These are phyloP conservation scores for Strobilomyces confusus DNA, from an alignment of 768 basidiomycete species.

Conservation along the genomic window DNA sequence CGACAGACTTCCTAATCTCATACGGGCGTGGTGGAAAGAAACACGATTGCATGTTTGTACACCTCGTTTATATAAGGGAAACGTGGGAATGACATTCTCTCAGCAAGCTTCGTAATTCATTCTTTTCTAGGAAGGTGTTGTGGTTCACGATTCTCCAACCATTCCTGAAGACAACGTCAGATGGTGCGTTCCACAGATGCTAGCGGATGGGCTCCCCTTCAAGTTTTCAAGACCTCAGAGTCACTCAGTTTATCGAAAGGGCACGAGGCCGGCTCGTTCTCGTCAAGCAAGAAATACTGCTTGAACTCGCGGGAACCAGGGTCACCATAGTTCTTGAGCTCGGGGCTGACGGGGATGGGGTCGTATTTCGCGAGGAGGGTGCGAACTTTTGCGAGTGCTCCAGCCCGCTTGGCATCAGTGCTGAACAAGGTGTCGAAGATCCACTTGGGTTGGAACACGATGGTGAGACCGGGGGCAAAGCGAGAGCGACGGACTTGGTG, in stretches of 20 bases:
- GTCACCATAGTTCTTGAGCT: background rate
- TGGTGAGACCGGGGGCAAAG: background rate
- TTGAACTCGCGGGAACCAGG: background rate
- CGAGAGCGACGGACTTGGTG: background rate
- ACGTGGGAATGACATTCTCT: background rate
- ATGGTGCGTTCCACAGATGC: background rate
- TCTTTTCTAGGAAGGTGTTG: background rate
- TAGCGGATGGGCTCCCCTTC: background rate
- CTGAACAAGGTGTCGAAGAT: background rate
- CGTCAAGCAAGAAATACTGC: background rate
- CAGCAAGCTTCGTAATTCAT: background rate
- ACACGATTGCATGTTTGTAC: background rate
- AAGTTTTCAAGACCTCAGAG: background rate
- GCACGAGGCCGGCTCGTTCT: background rate
- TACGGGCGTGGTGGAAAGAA: background rate
- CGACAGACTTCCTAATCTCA: background rate
- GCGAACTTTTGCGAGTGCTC: background rate
- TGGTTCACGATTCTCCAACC: background rate
- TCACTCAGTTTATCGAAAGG: background rate
- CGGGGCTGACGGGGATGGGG: background rate
- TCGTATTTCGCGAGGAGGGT: background rate
- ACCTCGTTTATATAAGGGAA: background rate
- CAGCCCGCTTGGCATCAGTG: background rate
- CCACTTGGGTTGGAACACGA: background rate
- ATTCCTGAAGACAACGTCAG: background rate